phyloP scores from a whole-genome alignment of 2,329 filamentous ascomycete species.

The Fusarium hostae region DNA sequence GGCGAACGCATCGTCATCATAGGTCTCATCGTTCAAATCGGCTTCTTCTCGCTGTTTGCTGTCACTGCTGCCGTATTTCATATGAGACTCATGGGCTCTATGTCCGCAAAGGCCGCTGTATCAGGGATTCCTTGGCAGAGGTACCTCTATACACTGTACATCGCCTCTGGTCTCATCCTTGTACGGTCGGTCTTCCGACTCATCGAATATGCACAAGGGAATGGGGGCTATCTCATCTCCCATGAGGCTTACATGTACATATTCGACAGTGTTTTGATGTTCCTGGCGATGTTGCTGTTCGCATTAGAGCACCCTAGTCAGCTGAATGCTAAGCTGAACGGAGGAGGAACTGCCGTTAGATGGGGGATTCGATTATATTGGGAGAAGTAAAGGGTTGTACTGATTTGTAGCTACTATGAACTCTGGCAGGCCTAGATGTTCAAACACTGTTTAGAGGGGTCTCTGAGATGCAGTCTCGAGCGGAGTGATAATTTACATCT shows the following conservation, averaged over 20 bases:
- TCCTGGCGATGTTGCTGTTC: not conserved
- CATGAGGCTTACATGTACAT: not conserved
- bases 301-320: not conserved
- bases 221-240: not conserved
- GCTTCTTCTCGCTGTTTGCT: not conserved
- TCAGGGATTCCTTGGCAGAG: not conserved
- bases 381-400: not conserved
- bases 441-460: too few species aligned
- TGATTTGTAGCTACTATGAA: too few species aligned
- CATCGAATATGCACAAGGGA: not conserved
- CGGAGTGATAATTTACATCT: too few species aligned
- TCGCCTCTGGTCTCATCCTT: not conserved
- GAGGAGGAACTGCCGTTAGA: not conserved
- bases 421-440: too few species aligned
- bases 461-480: too few species aligned
- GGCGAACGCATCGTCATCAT: not conserved
- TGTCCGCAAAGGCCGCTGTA: not conserved
- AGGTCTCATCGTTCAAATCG: not conserved
- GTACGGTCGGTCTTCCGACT: not conserved
- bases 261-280: not conserved
- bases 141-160: not conserved
- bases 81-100: not conserved
- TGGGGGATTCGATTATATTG: not conserved
- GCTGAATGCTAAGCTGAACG: not conserved
- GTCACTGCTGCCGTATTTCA: not conserved